Percentiles rank a stretch among this genome's conserved stretches.
Evolutionary conservation across 495 filamentous ascomycete species (phyloP).

Genomic region (Daldinia caldariorum): DNA sequence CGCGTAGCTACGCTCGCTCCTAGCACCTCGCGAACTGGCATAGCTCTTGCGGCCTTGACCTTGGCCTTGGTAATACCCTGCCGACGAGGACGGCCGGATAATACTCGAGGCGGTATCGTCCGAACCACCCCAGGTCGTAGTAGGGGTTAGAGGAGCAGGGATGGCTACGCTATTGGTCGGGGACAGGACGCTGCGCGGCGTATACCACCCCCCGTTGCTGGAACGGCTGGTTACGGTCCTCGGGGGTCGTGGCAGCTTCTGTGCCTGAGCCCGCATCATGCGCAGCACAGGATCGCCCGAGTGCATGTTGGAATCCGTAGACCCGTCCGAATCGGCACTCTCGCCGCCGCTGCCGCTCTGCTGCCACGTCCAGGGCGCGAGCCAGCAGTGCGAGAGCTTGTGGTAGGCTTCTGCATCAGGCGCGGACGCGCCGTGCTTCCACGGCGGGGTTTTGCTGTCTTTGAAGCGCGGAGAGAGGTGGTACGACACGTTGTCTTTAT

Average conservation of each 20-base stretch:
- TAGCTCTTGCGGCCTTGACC: too few relatives aligned
- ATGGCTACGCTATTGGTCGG: conserved; percentile 20
- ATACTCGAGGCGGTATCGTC: conserved; percentile 44
- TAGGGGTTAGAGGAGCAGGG: conserved; percentile 31
- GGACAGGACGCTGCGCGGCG: conserved; percentile 45
- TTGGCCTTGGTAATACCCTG: conserved; percentile 12
- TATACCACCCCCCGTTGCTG: conserved; percentile 42
- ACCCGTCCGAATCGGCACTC: conserved; percentile 47
- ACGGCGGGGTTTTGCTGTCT: conserved; percentile 66
- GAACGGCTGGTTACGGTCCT: conserved; percentile 44
- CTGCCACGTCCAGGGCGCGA: conserved; percentile 61
- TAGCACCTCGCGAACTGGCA: conserved; percentile 20
- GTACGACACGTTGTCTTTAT: conserved; percentile 69
- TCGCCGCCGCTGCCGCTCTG: conserved; percentile 46
- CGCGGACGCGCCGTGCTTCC: conserved; percentile 58
- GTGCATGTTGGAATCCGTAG: conserved; percentile 21
- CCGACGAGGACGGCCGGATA: conserved; percentile 33
- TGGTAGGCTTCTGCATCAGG: conserved; percentile 62
- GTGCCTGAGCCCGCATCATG: conserved; percentile 41
- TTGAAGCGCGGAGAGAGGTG: conserved; percentile 69
- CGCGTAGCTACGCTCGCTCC: conserved; percentile 38
- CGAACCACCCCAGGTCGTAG: conserved; percentile 48
- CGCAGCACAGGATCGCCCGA: conserved; percentile 36
- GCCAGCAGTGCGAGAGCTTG: conserved; percentile 70
- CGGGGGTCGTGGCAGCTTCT: conserved; percentile 50